Percentiles rank a stretch among this genome's conserved stretches.
phyloP scores from a whole-genome alignment of 805 yeast genomes.

The Clavispora santaluciae region DNA sequence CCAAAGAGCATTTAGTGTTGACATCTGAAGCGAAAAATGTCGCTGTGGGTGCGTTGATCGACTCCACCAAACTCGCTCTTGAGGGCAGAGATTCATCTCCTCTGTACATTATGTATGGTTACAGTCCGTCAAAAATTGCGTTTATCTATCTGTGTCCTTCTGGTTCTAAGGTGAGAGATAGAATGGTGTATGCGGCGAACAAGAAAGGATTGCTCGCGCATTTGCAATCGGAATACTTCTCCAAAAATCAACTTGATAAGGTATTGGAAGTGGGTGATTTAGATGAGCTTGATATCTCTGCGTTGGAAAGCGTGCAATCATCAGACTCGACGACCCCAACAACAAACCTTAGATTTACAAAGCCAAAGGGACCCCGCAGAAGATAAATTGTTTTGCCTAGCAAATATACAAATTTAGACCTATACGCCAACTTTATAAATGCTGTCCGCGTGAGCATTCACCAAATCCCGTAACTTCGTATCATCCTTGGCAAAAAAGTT shows the following conservation, averaged over 20 bases:
- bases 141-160: constrained; percentile 89
- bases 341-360: constrained; percentile 36
- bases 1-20: constrained; percentile 39
- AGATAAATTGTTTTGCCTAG: constrained; percentile 16
- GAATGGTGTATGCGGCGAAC: constrained; percentile 90
- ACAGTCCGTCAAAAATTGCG: constrained; percentile 33
- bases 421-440: background rate
- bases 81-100: constrained; percentile 43
- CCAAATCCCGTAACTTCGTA: constrained; percentile 16
- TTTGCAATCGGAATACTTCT: constrained; percentile 34
- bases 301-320: constrained; percentile 25
- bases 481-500: constrained; percentile 17
- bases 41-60: constrained; percentile 16
- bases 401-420: background rate
- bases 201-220: constrained; percentile 55
- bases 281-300: constrained; percentile 57
- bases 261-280: constrained; percentile 70
- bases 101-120: constrained; percentile 50
- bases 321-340: constrained; percentile 6
- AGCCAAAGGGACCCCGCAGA: constrained; percentile 69
- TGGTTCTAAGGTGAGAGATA: constrained; percentile 79
- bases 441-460: constrained; percentile 20
- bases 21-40: constrained; percentile 19
- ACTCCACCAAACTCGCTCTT: constrained; percentile 12
- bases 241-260: constrained; percentile 32